Evolutionary conservation across 805 yeast species (phyloP).

Genomic region (Pichia cabralensis): DNA sequence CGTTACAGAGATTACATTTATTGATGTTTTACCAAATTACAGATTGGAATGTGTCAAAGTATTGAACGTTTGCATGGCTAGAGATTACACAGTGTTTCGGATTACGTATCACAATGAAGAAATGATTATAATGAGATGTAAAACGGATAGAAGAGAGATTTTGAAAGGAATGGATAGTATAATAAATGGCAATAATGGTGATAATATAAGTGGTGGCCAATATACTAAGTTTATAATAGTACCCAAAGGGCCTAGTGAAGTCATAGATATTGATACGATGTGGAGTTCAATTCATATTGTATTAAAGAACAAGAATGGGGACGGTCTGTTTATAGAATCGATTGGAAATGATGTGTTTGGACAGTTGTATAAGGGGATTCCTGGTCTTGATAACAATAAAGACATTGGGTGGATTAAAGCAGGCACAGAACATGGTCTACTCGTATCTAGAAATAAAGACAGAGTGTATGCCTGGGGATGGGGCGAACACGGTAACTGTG

Average conservation of each 20-base stretch:
- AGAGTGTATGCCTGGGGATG: conserved; percentile 82
- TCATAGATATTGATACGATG: conserved; percentile 38
- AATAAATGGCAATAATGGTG: not conserved
- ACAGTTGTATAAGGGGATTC: conserved; percentile 37
- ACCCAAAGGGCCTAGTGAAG: too few relatives aligned
- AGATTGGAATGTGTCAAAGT: conserved; percentile 4
- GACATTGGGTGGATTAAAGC: conserved; percentile 20
- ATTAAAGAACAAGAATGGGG: not conserved
- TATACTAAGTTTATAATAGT: too few relatives aligned
- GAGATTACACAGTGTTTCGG: conserved; percentile 43
- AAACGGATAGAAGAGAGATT: conserved; percentile 7
- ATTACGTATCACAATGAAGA: conserved; percentile 5
- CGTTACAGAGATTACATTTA: conserved; percentile 11
- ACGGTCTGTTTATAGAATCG: conserved; percentile 28
- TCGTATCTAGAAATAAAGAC: conserved; percentile 19
- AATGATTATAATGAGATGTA: conserved; percentile 23
- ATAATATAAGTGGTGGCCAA: not conserved
- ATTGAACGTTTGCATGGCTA: conserved; percentile 32
- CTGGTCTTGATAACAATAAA: not conserved
- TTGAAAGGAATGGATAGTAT: not conserved
- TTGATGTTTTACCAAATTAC: not conserved
- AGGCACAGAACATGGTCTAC: conserved; percentile 86
- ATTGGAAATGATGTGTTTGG: conserved; percentile 72
- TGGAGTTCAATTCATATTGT: conserved; percentile 70
- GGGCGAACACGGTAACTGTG: conserved; percentile 99